Conservation (phyloP, 257 asterid genomes). For the Solanum medicagineum region DNA sequence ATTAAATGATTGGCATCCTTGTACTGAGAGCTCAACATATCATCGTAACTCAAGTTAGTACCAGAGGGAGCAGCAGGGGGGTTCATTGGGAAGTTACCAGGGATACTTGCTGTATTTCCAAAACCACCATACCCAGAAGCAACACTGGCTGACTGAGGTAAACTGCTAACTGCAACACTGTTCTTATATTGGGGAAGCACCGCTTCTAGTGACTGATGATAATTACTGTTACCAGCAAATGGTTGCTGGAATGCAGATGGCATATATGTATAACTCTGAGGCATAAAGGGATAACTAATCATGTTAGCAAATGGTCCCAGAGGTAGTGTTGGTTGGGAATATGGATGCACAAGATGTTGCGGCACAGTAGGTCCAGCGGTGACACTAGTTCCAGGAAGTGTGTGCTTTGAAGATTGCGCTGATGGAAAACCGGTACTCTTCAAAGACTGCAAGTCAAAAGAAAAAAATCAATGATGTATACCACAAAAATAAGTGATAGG, state of each 20-base stretch:
- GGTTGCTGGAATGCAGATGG: slow-evolving; percentile 74
- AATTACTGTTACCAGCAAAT: slow-evolving; percentile 43
- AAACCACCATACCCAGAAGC: slow-evolving; percentile 65
- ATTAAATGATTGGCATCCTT: slow-evolving; percentile 51
- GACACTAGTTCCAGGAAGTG: slow-evolving; percentile 37
- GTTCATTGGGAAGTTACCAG: slow-evolving; percentile 62
- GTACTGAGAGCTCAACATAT: slow-evolving; percentile 63
- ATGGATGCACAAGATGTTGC: slow-evolving; percentile 64
- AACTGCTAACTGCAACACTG: slow-evolving; percentile 45
- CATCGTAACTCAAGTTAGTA: slow-evolving; percentile 44
- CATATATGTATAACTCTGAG: slow-evolving; percentile 63
- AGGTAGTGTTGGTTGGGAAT: slow-evolving; percentile 56
- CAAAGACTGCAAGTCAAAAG: slow-evolving; percentile 36
- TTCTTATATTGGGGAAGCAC: slow-evolving; percentile 56
- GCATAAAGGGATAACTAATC: slow-evolving; percentile 60
- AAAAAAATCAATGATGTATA: neutral
- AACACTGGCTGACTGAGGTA: slow-evolving; percentile 65
- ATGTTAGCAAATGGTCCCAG: slow-evolving; percentile 55
- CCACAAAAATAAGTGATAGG: neutral
- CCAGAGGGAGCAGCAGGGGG: slow-evolving; percentile 52
- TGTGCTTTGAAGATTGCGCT: slow-evolving; percentile 40
- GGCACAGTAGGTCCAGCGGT: slow-evolving; percentile 65
- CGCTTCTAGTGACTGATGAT: slow-evolving; percentile 66
- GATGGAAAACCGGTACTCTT: slow-evolving; percentile 40
- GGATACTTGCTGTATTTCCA: slow-evolving; percentile 32